Evolutionary conservation across 495 filamentous ascomycete species (phyloP), one percentile per base, ranked within the genome.

Genomic region (Xylaria flabelliformis): DNA sequence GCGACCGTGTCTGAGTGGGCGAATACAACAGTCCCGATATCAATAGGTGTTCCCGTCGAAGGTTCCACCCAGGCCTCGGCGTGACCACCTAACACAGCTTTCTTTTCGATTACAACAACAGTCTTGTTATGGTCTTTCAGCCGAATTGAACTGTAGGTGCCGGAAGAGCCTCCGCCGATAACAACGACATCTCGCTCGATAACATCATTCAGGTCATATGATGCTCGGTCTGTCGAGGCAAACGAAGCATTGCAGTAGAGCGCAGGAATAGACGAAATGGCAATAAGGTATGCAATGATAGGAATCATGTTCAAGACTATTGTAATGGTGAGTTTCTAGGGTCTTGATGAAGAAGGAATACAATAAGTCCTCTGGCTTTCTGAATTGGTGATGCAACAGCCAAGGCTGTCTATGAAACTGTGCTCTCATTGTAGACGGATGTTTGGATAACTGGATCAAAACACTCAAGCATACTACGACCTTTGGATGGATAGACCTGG

Each of bases 21-120:
- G 24, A 66, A 72, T 17, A 72, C 51, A 3, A 21, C 17, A 9
- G 53, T 48, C 19, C 63, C 63, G 1, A 66, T 24, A 41, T 72
- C 24, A 29, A 72, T 26, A 24, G 50, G 12, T 29, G 48, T 36
- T 24, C 62, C 62, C 2, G 70, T 72, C 21, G 6, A 15, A 7
- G 70, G 70, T 36, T 72, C 59, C 4, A 59, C 15, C 42, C 42
- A 46, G 42, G 42, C 42, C 15, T 46, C 42, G 42, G 42, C 42
- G 42, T 46, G 42, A 4, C 42, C 42, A 46, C 42, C 42, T 46
- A 46, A 15, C 42, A 15, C 15, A 46, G 42, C 13, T 46, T 46
- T 46, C 42, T 46, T 46, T 17, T 46, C 42, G 42, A 46, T 15
- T 15, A 46, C 42, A 4, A 46, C 42, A 46, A 46, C 13, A 17